Base-by-base conservation (phyloP, 768 basidiomycete genomes). In the Cystofilobasidium capitatum region DNA sequence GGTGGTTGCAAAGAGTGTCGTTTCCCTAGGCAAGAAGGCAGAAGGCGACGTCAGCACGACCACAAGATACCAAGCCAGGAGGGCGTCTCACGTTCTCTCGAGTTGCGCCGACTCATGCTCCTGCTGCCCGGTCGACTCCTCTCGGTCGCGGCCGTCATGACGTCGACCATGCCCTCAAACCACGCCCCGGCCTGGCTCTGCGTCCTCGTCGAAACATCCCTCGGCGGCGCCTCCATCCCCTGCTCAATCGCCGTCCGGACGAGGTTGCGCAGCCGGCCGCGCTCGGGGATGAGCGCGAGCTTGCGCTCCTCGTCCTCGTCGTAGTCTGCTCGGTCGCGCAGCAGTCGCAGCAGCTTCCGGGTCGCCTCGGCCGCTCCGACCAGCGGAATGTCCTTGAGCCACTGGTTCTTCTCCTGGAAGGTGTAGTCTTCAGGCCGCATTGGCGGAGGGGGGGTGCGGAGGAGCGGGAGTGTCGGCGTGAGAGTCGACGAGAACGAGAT, bases 401-500 rank as follows among this genome's bases (percentile, higher is more conserved):
- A 79, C 3, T 76, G 78, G 65, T 80, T 79, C 35, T 78, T 71
- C 71, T 81, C 71, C 64, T 76, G 73, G 75, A 82, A 80, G 37
- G 75, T 78, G 77, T 81, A 85, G 77, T 42, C 67, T 72, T 58
- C 70, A 31, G 36, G 74, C 47, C 22, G 33, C 55, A 29, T 31
- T 42, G 3, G 71, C 33, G 42, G 33, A 64, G 72, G 45, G 63
- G 68, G 73, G 70, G 74, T 42, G n/a, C 70, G 47, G 49, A 80
- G 73, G 33, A 81, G 75, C 20, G 83, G 82, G 29, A 82, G 72
- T 12, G 79, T 78, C 14, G 83, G 82, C 40, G 78, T 70, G 71
- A 84, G 77, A 33, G 77, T 73, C 51, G 81, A 80, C 70, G 77
- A 79, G 84, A 84, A 87, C 54, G 82, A 82, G 63, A 86, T 79